A percentile compares a stretch with the other conserved stretches of the same genome.
phyloP scores from a whole-genome alignment of 2,329 filamentous ascomycete species.

The Dothidotthia symphoricarpi region DNA sequence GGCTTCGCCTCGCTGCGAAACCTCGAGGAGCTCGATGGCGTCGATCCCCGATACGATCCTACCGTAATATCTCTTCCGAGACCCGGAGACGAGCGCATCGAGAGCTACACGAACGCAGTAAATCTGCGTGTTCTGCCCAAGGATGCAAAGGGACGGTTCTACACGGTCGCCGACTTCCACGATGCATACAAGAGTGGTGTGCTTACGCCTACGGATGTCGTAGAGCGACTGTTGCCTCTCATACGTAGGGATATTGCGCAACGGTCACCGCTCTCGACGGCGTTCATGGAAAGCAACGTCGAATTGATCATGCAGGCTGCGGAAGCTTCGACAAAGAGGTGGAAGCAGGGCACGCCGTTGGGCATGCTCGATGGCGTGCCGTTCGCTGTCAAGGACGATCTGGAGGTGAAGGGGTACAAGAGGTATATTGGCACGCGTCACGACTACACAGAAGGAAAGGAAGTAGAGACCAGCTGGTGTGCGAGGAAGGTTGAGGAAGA shows the following conservation, averaged over 20 bases:
- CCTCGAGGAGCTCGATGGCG: conserved; percentile 55
- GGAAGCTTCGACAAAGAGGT: conserved; percentile 69
- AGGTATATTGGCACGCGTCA: conserved; percentile 64
- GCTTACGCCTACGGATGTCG: conserved; percentile 70
- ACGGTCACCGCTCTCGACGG: conserved; percentile 63
- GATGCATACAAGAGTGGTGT: conserved; percentile 68
- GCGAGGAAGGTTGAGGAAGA: conserved; percentile 68
- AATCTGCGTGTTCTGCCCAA: conserved; percentile 21
- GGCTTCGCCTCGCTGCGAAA: conserved; percentile 60
- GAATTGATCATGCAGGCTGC: conserved; percentile 67
- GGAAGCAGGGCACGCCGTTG: conserved; percentile 63
- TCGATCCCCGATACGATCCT: conserved; percentile 56
- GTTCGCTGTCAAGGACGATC: conserved; percentile 80
- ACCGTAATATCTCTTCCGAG: conserved; percentile 52
- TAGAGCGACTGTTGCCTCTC: conserved; percentile 67
- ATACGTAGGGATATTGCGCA: conserved; percentile 60
- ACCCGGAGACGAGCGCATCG: conserved; percentile 13
- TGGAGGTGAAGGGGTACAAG: conserved; percentile 68
- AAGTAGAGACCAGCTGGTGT: conserved; percentile 65
- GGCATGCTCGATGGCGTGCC: conserved; percentile 78
- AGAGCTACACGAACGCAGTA: conserved; percentile 19
- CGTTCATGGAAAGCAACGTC: conserved; percentile 68
- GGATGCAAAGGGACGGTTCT: conserved; percentile 31
- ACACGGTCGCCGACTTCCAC: conserved; percentile 72
- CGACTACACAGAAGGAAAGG: conserved; percentile 52